Conservation (phyloP, 495 filamentous ascomycete genomes). For the Bathelium albidoporum region DNA sequence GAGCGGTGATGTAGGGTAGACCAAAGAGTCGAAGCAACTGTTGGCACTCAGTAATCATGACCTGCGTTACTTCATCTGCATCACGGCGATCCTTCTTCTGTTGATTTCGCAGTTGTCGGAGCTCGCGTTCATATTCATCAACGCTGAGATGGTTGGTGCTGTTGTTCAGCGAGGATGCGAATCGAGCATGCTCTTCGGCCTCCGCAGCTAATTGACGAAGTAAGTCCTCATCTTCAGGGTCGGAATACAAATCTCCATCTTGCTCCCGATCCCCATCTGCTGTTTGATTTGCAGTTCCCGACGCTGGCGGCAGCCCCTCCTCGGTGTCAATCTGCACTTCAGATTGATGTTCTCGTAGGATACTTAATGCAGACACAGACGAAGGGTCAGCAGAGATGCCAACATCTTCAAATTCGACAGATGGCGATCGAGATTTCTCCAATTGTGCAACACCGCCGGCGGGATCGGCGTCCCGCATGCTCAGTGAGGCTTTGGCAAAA, state of each 20-base stretch:
- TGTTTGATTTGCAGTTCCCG: constrained; percentile 22
- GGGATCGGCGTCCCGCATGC: constrained; percentile 10
- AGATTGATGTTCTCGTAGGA: not conserved
- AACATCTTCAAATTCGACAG: constrained; percentile 25
- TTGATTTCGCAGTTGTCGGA: constrained; percentile 76
- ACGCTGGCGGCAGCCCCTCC: constrained; percentile 14
- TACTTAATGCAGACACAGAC: constrained; percentile 8
- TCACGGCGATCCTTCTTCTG: constrained; percentile 93
- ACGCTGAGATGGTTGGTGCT: constrained; percentile 51
- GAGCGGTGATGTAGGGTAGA: constrained; percentile 89
- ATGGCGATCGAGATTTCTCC: constrained; percentile 21
- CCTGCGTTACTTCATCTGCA: constrained; percentile 86
- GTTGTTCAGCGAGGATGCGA: constrained; percentile 75
- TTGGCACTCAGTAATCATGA: constrained; percentile 94
- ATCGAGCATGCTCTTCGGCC: constrained; percentile 83
- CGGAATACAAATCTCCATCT: constrained; percentile 45
- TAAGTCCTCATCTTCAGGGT: constrained; percentile 86
- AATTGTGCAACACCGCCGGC: constrained; percentile 10
- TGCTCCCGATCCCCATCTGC: constrained; percentile 27
- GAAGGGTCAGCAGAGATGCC: constrained; percentile 9
- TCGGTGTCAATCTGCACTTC: constrained; percentile 2
- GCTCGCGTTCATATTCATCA: constrained; percentile 74
- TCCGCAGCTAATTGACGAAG: constrained; percentile 75
- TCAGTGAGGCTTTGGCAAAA: constrained; percentile 15
- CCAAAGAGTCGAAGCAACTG: constrained; percentile 83